Conservation (phyloP, 805 yeast species). For the Zygosaccharomyces bailii region DNA sequence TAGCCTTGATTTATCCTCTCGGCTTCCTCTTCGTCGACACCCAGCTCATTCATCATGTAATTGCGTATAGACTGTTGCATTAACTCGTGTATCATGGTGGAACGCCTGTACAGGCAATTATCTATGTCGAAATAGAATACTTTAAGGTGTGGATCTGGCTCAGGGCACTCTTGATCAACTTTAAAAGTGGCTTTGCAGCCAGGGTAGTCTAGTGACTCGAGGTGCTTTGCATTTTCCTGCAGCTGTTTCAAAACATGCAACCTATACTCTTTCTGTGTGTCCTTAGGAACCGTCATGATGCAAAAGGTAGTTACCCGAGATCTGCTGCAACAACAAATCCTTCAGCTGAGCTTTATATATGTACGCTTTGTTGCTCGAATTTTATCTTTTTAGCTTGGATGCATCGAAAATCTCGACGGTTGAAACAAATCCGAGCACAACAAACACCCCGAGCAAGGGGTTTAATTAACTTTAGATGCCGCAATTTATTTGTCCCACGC, state of each 20-base stretch:
- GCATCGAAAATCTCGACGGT: background rate
- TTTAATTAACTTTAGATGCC: background rate
- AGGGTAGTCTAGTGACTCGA: constrained; percentile 35
- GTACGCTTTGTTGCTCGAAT: background rate
- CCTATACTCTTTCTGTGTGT: constrained; percentile 17
- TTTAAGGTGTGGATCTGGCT: constrained; percentile 30
- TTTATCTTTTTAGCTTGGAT: background rate
- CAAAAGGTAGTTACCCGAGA: background rate
- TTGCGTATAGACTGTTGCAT: constrained; percentile 85
- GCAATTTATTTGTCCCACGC: background rate
- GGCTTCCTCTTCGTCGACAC: constrained; percentile 70
- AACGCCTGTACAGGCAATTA: constrained; percentile 78
- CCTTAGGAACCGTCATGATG: constrained; percentile 19
- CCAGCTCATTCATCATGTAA: constrained; percentile 65
- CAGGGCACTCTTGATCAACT: constrained; percentile 27
- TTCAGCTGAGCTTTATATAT: background rate
- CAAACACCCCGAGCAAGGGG: background rate
- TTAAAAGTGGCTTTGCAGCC: constrained; percentile 35
- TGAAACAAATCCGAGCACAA: background rate
- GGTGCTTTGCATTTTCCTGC: constrained; percentile 31
- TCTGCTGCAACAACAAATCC: background rate
- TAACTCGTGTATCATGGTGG: constrained; percentile 72
- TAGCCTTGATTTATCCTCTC: constrained; percentile 64
- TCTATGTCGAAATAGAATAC: constrained; percentile 88
- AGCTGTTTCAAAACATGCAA: constrained; percentile 28